These are phyloP conservation scores for Gastrolobium bilobum DNA, from an alignment of 306 rosid genomes.

Conservation along the genomic window DNA sequence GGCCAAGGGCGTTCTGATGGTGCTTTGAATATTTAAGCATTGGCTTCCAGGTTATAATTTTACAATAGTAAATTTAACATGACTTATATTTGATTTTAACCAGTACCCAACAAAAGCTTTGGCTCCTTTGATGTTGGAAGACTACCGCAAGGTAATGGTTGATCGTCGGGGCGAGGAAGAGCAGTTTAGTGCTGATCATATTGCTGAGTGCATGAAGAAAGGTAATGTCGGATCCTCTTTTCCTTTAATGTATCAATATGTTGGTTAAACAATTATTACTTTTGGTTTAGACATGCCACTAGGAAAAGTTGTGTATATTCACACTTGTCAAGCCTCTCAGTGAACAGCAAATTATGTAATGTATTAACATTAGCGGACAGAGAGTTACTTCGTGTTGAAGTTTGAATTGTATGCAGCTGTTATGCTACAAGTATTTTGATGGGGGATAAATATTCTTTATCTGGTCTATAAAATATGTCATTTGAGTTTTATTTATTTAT, in stretches of 20 bases:
- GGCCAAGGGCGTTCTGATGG: neutral
- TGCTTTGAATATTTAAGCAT: conserved; percentile 21
- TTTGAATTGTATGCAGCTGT: conserved; percentile 21
- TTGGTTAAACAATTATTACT: conserved; percentile 6
- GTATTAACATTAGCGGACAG: neutral
- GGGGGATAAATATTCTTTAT: neutral
- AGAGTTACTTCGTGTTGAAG: neutral
- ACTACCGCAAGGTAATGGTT: conserved; percentile 87
- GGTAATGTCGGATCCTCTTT: conserved; percentile 57
- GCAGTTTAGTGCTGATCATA: conserved; percentile 75
- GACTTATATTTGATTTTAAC: conserved; percentile 37
- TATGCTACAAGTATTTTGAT: conserved; percentile 4
- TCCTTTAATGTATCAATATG: conserved; percentile 3
- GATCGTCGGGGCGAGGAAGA: conserved; percentile 95
- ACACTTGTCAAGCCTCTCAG: conserved; percentile 17
- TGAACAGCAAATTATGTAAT: conserved; percentile 2
- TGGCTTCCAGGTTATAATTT: conserved; percentile 18
- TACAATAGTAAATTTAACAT: conserved; percentile 24
- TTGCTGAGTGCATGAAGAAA: conserved; percentile 82
- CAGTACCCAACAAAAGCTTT: conserved; percentile 97
- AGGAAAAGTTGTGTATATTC: neutral
- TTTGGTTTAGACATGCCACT: conserved; percentile 18
- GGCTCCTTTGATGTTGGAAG: conserved; percentile 93
- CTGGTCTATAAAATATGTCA: conserved; percentile 6
- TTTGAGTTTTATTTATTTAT: neutral